Base-by-base conservation (phyloP, 1,139 yeast genomes). In the Groenewaldozyma sp. region DNA sequence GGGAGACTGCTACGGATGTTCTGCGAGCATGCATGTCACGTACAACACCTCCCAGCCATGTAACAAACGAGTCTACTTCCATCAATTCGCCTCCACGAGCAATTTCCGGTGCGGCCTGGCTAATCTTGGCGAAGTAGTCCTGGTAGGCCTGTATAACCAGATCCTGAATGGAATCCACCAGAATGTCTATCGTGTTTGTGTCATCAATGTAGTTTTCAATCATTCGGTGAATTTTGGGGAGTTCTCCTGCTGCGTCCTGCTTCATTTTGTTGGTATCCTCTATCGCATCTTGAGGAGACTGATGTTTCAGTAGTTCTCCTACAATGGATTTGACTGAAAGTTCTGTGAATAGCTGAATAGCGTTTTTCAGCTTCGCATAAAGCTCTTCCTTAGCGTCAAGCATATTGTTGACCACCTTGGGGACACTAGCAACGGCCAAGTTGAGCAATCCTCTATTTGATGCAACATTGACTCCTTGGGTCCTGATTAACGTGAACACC, bases 331-430 rank as follows among this genome's bases (percentile, higher is more conserved):
- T 50, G 2, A 68, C 64, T 2, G 70, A 63, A 13, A 59, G 58
- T 37, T 65, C 68, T 0, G 77, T 72, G 45, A 84, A 77, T 20
- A 72, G 76, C 45, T 78, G 81, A 17, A 86, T 83, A 2, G 79
- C 68, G 46, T 74, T 76, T 48, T 88, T 72, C 47, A 88, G 67
- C 49, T 82, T 88, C 16, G 76, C 67, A 49, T 82, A 83, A 28
- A 87, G 67, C 57, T 87, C 96, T 17, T 63, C 69, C 49, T 84
- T 76, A 18, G 95, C 94, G 60, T 88, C 96, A 37, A 80, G 73
- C 84, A 81, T 82, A 56, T 83, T 81, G 52, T 78, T 80, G 10
- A 83, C 81, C n/a, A 86, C 84, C 47, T 74, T 77, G 0, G 96
- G 96, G 2, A 80, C 83, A 1, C 86, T 70, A 28, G 78, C 83